Evolutionary conservation across 306 rosid species (phyloP), one percentile per base, ranked within the genome.

Genomic region (Amphicarpaea edgeworthii): DNA sequence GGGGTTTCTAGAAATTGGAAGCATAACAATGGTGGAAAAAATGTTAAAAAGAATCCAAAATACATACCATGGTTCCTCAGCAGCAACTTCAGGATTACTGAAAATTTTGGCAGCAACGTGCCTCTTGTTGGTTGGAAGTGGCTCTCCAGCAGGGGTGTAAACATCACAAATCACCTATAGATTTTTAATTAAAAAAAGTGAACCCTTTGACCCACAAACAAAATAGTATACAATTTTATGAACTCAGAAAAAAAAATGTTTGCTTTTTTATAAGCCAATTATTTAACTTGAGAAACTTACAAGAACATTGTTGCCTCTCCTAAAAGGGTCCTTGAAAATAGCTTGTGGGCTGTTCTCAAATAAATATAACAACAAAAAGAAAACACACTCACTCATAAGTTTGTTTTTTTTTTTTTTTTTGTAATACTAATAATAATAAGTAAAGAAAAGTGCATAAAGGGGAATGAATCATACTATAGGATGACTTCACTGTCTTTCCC

Each of bases 401-500:
- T n/a, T n/a, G n/a, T n/a, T n/a, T n/a, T n/a, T n/a, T n/a, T n/a
- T n/a, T n/a, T n/a, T n/a, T 20, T 51, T 55, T 55, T 15, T 59
- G 19, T 59, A 46, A 57, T 30, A 30, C 4, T 30, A 70, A 32
- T 67, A 47, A n/a, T 23, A 58, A 1, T 65, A 55, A 34, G 17
- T 6, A 21, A 45, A 12, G 0, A 69, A 15, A 11, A 49, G 7
- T 38, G 19, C 8, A 30, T 6, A 64, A 64, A 54, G 7, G 19
- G 65, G 64, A 7, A 20, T 16, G 7, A 58, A 78, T 43, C 81
- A 77, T 87, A 89, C 93, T 82, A 83, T 77, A 89, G 68, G 55
- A 89, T 89, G 69, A 87, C 87, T 89, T 89, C 93, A 82, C 91
- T 89, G 67, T 89, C 93, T 40, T 87, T 72, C 15, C 93, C 93